Base-by-base conservation (phyloP, 2,329 filamentous ascomycete species). In the Pyrenochaeta sp. region DNA sequence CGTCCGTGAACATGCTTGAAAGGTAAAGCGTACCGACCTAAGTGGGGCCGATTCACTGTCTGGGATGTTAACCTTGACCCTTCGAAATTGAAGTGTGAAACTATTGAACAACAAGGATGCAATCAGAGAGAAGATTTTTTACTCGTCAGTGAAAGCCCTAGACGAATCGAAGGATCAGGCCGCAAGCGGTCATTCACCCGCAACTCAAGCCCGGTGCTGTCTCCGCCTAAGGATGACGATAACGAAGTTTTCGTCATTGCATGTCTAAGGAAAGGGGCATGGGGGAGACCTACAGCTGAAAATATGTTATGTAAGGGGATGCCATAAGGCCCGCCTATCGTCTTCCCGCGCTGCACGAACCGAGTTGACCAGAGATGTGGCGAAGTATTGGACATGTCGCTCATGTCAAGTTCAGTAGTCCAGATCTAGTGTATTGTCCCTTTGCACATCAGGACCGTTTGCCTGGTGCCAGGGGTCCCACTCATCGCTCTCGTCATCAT, bases 201-300 rank as follows among this genome's bases (percentile, higher is more conserved):
- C 53, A 50, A 60, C 66, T 69, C 66, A 66, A 67, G 60, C 51
- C 54, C 18, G 41, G 39, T 51, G 33, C 53, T 45, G 54, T 67
- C 68, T 96, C 88, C 85, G 92, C 82, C 91, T 96, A 96, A 96
- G 92, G 92, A 96, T 96, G 92, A 96, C 91, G 90, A 92, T 93
- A 92, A 83, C 79, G 84, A 79, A 77, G 76, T 82, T 92, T 87
- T 95, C 92, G 94, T 96, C 92, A 94, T 89, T 71, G 58, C 54
- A 63, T 23, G 30, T 31, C 40, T 21, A 18, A 31, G 36, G 35
- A 46, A 40, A 45, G 18, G 35, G 45, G 31, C 20, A 36, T 14
- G 17, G 10, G 36, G 33, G 17, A 7, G 17, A 61, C 60, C 41
- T 57, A 67, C 62, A 30, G 12, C 20, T 43, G 21, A 12, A n/a